Evolutionary conservation across 352 stramenopile genomes (phyloP), one percentile per base, ranked within the genome.

Genomic region (Phytophthora constricta): DNA sequence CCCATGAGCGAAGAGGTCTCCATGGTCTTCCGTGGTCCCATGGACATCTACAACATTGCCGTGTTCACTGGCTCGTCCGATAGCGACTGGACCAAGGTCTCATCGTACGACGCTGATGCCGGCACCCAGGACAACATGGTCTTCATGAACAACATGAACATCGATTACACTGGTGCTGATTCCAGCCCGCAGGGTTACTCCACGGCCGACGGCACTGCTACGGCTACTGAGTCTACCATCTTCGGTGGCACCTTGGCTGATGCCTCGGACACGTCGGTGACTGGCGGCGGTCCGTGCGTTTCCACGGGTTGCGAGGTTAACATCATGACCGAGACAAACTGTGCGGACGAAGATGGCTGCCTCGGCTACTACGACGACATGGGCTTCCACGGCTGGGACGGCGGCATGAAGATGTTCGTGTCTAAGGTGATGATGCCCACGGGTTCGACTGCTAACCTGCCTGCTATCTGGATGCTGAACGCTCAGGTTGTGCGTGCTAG

Each of bases 381-480:
- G 46, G 84, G 78, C 23, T 86, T 90, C 61, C 82, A 90, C 57
- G 86, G 86, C 58, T 92, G 86, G 86, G 57, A 79, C 41, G 76
- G 83, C n/a, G 80, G 84, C 58, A 84, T 84, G 68, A 93, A 90
- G 68, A 81, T 93, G 76, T 93, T 93, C 50, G 77, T 87, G 57
- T 87, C 84, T 50, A 92, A 86, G 72, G 83, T 91, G 9, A 64
- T 74, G 51, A 91, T 93, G 82, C 80, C 78, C 0, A 70, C 54
- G 20, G 72, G 80, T 7, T 62, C 57, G 13, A 69, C 65, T 4
- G 79, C 67, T 1, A 86, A 92, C 67, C 66, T 84, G n/a, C 86
- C 84, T 16, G 86, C 82, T 26, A 90, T 93, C 64, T 93, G 86
- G 86, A 87, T 92, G 70, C 73, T 93, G 20, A 92, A 92, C 54